A percentile compares a stretch with the other conserved stretches of the same genome.
phyloP scores from a whole-genome alignment of 139 green algal genomes.

The Astrephomene gubernaculifera region DNA sequence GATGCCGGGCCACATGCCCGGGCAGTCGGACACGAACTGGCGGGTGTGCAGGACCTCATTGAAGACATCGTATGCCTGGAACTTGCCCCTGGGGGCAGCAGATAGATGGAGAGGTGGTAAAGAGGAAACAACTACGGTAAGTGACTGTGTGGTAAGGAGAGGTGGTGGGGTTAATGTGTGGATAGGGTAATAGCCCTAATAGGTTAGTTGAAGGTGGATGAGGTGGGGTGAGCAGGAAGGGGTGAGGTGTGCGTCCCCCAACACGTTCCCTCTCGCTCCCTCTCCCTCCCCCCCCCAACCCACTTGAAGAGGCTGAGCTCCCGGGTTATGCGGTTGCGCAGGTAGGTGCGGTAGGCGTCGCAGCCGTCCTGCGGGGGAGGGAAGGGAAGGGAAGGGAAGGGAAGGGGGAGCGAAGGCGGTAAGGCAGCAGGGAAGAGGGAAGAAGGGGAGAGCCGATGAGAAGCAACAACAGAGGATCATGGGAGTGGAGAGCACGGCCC shows the following conservation, averaged over 20 bases:
- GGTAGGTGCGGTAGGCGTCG: neutral
- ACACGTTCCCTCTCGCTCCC: neutral
- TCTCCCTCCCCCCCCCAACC: neutral
- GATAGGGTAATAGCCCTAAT: too few relatives aligned
- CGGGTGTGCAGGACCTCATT: slow-evolving; percentile 6
- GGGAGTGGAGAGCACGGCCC: neutral
- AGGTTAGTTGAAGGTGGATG: too few relatives aligned
- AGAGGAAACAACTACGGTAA: too few relatives aligned
- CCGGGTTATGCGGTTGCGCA: neutral
- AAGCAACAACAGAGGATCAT: too few relatives aligned
- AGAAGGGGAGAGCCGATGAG: too few relatives aligned
- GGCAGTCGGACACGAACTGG: neutral
- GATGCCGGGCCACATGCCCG: slow-evolving; percentile 27
- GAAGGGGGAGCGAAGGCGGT: too few relatives aligned
- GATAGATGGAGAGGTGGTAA: too few relatives aligned
- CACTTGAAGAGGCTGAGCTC: slow-evolving; percentile 15
- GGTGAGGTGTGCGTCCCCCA: neutral
- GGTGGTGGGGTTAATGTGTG: too few relatives aligned
- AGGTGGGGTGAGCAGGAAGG: neutral
- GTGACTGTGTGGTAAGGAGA: too few relatives aligned
- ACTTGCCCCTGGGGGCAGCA: neutral
- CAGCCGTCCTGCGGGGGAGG: slow-evolving; percentile 1
- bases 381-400: neutral
- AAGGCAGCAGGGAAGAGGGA: too few relatives aligned
- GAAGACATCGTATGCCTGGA: slow-evolving; percentile 17